Evolutionary conservation across 345 rosid species (phyloP), one percentile per base, ranked within the genome.

Genomic region (Adansonia digitata): DNA sequence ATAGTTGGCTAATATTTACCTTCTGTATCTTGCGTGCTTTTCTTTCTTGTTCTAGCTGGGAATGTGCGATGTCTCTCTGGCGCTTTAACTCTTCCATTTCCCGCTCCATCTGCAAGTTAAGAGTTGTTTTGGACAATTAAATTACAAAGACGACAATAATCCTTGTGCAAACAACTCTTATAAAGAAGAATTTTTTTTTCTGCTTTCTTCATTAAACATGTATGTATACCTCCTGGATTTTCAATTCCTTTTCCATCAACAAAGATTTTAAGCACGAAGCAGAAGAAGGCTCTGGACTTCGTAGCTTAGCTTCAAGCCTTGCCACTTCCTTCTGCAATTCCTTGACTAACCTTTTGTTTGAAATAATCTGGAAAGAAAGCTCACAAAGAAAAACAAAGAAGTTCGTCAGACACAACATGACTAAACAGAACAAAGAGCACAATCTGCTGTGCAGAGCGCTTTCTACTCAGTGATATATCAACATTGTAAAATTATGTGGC

Each of bases 1-100:
- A n/a, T 24, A 35, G 52, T 69, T 71, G 46, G 70, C 56, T 48
- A 29, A 34, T 27, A 40, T 49, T 65, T 83, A 94, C 98, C 97
- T 91, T 94, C 45, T 46, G 87, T 80, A 91, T 94, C 82, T 88
- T 90, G 67, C 81, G 78, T 48, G 83, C 81, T 78, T 84, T 92
- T 84, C 89, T 90, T 90, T 92, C 92, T 68, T 75, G 82, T 77
- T 89, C 94, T 81, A 90, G 94, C 66, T 87, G 89, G 62, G 93
- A 86, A 75, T 94, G 85, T 70, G 93, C 97, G 77, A 84, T 82
- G 85, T 94, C 98, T 86, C 98, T 94, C 78, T 94, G 91, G 63
- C 95, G 94, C 84, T 94, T 94, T 77, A 92, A 84, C 84, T 92
- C 98, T 82, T 83, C 93, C 94, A 94, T 86, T 79, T 92, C 94